These are phyloP conservation scores for Hypoxylon sp. DNA, from an alignment of 2,329 filamentous ascomycete species.

Conservation along the genomic window DNA sequence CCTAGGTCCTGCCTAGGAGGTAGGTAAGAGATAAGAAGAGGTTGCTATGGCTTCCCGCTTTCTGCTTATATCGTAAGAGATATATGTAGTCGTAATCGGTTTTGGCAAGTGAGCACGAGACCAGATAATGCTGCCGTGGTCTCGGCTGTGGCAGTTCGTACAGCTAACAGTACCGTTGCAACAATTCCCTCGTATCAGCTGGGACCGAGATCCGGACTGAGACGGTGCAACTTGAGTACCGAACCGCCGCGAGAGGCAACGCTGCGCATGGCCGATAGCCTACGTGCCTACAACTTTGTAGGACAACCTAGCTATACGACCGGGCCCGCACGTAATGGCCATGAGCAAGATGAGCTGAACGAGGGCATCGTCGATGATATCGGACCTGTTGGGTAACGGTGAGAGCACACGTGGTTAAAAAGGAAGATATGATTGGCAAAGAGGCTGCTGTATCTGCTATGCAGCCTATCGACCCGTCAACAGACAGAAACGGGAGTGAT, in stretches of 20 bases:
- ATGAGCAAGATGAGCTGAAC: slow-evolving; percentile 1
- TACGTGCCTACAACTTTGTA: neutral
- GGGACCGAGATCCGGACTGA: slow-evolving; percentile 6
- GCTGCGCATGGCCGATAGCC: slow-evolving; percentile 27
- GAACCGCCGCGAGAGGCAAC: slow-evolving; percentile 22
- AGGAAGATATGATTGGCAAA: slow-evolving; percentile 23
- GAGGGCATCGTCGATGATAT: slow-evolving; percentile 22
- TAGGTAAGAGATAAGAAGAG: no score
- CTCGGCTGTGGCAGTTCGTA: slow-evolving; percentile 8
- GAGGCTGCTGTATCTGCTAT: slow-evolving; percentile 12
- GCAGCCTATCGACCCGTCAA: slow-evolving; percentile 12
- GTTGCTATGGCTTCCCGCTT: neutral
- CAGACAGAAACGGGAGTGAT: neutral
- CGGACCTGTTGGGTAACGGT: slow-evolving; percentile 27
- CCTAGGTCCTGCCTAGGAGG: no score
- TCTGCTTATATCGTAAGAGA: slow-evolving; percentile 12
- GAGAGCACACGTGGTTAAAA: slow-evolving; percentile 26
- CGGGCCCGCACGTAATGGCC: neutral
- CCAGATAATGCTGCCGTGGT: neutral
- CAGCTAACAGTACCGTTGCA: slow-evolving; percentile 16
- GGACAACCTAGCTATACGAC: no score
- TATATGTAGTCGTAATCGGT: slow-evolving; percentile 2
- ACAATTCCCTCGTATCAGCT: slow-evolving; percentile 8
- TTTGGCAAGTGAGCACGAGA: slow-evolving; percentile 25
- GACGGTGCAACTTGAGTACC: slow-evolving; percentile 2